Conservation (phyloP, 1,284 basidiomycete genomes). For the Ganoderma multipileum region DNA sequence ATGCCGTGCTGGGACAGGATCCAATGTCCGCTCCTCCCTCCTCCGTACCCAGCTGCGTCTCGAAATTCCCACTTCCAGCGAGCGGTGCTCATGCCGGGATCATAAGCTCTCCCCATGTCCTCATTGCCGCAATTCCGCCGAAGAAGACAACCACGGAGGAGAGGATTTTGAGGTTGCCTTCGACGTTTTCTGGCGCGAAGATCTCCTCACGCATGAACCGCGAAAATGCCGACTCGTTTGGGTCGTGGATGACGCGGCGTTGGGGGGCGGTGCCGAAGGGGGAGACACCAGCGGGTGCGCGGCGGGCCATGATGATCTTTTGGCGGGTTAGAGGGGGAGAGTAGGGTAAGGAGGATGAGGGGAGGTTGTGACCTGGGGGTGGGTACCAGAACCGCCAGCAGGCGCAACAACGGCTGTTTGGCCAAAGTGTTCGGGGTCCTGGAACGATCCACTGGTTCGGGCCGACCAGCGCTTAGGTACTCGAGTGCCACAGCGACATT, state of each 20-base stretch:
- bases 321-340: not conserved
- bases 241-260: slow-evolving; percentile 48
- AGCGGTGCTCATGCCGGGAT: slow-evolving; percentile 57
- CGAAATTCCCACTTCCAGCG: not conserved
- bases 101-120: slow-evolving; percentile 79
- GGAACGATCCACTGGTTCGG: not conserved
- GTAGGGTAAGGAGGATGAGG: not conserved
- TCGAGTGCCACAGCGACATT: not conserved
- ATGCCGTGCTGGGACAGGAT: not conserved
- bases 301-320: slow-evolving; percentile 65
- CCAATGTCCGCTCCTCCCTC: not conserved
- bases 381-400: not conserved
- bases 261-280: slow-evolving; percentile 51
- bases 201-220: slow-evolving; percentile 72
- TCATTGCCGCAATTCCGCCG: slow-evolving; percentile 67
- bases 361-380: slow-evolving; percentile 11
- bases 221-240: slow-evolving; percentile 65
- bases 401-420: not conserved
- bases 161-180: slow-evolving; percentile 73
- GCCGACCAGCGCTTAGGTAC: not conserved
- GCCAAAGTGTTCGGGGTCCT: slow-evolving; percentile 8
- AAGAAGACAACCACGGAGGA: slow-evolving; percentile 70
- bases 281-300: slow-evolving; percentile 64
- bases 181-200: slow-evolving; percentile 71
- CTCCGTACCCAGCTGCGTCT: not conserved